Conservation (phyloP, 768 basidiomycete genomes). For the Mycena galericulata region DNA sequence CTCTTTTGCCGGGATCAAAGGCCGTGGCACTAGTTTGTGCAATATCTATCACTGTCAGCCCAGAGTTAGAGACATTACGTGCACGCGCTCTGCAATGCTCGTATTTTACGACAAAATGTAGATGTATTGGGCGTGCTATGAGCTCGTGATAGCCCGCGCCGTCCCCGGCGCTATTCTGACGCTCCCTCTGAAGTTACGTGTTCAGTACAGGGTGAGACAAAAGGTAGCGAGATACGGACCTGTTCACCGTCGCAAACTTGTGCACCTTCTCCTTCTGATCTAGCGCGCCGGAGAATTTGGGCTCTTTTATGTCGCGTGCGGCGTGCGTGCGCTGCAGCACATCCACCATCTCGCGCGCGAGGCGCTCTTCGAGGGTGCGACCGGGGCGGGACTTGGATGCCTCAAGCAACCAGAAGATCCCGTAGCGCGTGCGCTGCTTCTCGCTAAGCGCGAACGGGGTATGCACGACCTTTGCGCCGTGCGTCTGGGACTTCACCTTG, state of each 20-base stretch:
- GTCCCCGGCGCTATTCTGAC: constrained; percentile 18
- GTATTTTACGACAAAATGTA: constrained; percentile 3
- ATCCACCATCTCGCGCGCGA: constrained; percentile 83
- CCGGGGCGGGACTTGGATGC: constrained; percentile 69
- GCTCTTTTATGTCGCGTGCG: background rate
- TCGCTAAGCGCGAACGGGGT: constrained; percentile 82
- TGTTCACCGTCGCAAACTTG: constrained; percentile 78
- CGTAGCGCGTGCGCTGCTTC: constrained; percentile 80
- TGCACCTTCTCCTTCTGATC: constrained; percentile 74
- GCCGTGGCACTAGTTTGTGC: no score
- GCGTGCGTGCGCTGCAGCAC: constrained; percentile 59
- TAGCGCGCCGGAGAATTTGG: constrained; percentile 63
- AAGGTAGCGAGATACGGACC: constrained; percentile 58
- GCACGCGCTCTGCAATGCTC: constrained; percentile 30
- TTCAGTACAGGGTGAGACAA: background rate
- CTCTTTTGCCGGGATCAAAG: no score
- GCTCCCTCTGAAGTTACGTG: constrained; percentile 11
- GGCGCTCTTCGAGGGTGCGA: constrained; percentile 69
- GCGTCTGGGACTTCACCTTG: constrained; percentile 66
- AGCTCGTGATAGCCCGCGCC: background rate
- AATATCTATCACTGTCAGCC: no score
- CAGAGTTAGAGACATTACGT: constrained; percentile 6
- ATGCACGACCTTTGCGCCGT: constrained; percentile 72
- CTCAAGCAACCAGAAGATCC: constrained; percentile 77
- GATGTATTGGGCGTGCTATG: background rate